Conservation (phyloP, 306 rosid genomes). For the Gynostemma pentaphyllum region DNA sequence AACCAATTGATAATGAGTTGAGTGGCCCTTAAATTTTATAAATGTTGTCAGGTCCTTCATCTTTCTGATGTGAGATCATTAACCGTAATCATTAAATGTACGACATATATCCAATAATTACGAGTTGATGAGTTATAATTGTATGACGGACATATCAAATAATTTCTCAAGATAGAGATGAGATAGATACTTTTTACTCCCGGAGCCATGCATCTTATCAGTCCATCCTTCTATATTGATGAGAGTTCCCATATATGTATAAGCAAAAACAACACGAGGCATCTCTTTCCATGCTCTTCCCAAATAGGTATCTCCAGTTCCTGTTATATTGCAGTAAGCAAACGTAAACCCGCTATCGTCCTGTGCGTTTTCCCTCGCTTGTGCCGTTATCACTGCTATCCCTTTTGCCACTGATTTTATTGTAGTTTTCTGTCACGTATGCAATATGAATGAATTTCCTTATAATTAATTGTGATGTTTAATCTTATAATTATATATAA, state of each 20-base stretch:
- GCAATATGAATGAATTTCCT: background rate
- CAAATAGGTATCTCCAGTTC: slow-evolving; percentile 32
- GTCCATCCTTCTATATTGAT: slow-evolving; percentile 36
- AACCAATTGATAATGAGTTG: too few species aligned
- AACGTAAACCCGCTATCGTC: slow-evolving; percentile 47
- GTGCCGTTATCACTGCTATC: slow-evolving; percentile 43
- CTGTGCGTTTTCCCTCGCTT: slow-evolving; percentile 19
- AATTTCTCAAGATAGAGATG: too few species aligned
- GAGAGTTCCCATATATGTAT: slow-evolving; percentile 34
- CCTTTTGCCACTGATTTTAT: slow-evolving; percentile 33
- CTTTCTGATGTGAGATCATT: too few species aligned
- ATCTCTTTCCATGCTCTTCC: slow-evolving; percentile 54
- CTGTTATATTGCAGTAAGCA: slow-evolving; percentile 32
- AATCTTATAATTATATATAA: too few species aligned
- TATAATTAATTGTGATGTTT: too few species aligned
- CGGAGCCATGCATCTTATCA: background rate
- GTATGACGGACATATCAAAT: too few species aligned
- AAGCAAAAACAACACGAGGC: slow-evolving; percentile 46
- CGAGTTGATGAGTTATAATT: too few species aligned
- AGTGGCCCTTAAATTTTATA: too few species aligned
- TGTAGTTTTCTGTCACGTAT: slow-evolving; percentile 4
- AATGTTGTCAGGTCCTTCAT: too few species aligned
- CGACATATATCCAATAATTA: too few species aligned
- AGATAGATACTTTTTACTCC: background rate
- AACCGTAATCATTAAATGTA: too few species aligned